Evolutionary conservation across 2,329 filamentous ascomycete genomes (phyloP), one percentile per base, ranked within the genome.

Genomic region (Xylaria sp.): DNA sequence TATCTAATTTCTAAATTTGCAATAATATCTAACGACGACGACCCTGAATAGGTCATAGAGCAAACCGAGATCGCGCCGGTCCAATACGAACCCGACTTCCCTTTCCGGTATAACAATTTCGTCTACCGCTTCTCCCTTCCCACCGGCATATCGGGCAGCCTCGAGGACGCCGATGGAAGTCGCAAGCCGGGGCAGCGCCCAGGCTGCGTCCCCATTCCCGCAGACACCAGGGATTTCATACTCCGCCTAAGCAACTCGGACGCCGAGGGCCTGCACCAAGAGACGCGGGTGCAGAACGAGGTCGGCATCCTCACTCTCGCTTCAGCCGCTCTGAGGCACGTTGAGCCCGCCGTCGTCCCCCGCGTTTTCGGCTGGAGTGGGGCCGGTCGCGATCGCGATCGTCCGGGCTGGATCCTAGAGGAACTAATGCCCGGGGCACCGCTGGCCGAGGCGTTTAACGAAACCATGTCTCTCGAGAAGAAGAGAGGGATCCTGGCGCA

Each of bases 51-150:
- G 56, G 38, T 28, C 17, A 52, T 58, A 33, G 28, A 58, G 4
- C 56, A 58, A 52, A 52, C 47, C 38, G 38, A 52, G 38, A 59
- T 59, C 37, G 53, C 56, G n/a, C 56, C 56, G 19, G 38, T 59
- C 14, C 35, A 50, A 52, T 59, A 52, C 19, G 31, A 59, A 14
- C 37, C 11, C 19, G 47, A 45, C 25, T 52, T 35, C 19, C 56
- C 56, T 25, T 59, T 59, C 19, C 35, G 38, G 14, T 53, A 58
- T 25, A 58, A 51, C 45, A 58, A 58, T 25, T 51, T 58, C 15
- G 46, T 51, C 46, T 58, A 58, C 46, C 55, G 37, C 37, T 9
- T 58, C n/a, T 43, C 37, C 21, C 55, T 51, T 51, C 15, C 46
- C 33, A 35, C 23, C 46, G 25, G 23, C 17, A 38, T 28, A 28